Evolutionary conservation across 2,329 filamentous ascomycete genomes (phyloP).

Genomic region (Ascosphaera aggregata): DNA sequence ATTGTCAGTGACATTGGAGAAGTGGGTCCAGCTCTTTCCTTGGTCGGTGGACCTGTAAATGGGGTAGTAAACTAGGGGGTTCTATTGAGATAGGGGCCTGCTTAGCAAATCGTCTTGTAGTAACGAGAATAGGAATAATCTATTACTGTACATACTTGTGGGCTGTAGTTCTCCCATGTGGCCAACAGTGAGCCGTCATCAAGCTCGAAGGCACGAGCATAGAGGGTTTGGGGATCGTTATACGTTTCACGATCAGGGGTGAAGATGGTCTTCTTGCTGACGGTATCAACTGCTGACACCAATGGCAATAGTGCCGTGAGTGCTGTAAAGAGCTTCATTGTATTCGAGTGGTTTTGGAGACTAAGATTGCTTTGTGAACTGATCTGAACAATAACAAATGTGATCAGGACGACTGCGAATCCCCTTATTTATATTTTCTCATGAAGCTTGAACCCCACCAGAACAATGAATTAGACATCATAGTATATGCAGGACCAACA

Average conservation of each 20-base stretch:
- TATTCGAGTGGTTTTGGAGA: background rate
- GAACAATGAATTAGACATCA: background rate
- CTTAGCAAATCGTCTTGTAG: no score
- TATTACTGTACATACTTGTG: constrained; percentile 14
- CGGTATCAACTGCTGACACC: constrained; percentile 6
- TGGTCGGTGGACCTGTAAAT: constrained; percentile 27
- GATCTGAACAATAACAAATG: background rate
- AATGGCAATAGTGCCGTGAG: background rate
- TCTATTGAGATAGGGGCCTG: no score
- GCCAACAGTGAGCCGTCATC: constrained; percentile 24
- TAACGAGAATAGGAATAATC: no score
- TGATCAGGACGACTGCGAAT: background rate
- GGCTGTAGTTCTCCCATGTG: constrained; percentile 32
- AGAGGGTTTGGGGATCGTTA: constrained; percentile 25
- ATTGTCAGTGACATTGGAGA: constrained; percentile 38
- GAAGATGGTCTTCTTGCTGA: constrained; percentile 18
- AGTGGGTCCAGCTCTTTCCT: constrained; percentile 37
- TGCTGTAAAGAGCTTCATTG: background rate
- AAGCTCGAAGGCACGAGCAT: constrained; percentile 25
- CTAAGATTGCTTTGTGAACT: background rate
- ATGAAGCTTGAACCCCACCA: background rate
- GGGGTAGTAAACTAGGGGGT: constrained; percentile 30
- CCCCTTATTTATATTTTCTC: background rate
- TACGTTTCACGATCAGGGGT: constrained; percentile 17
- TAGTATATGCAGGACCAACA: background rate